Conservation (phyloP, 371 early-diverging fungal genomes). For the Apophysomyces elegans region DNA sequence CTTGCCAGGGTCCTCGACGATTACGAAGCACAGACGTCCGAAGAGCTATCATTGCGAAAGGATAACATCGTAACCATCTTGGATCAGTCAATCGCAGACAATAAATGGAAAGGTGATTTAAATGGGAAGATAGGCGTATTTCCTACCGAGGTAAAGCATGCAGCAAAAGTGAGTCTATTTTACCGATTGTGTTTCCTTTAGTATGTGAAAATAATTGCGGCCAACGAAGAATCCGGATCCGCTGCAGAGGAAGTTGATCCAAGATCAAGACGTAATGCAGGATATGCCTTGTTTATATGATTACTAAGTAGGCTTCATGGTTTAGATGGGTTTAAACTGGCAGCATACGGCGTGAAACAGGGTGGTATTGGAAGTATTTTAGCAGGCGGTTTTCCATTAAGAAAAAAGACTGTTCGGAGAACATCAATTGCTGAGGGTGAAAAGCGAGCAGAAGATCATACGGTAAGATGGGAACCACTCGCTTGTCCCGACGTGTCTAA, state of each 20-base stretch:
- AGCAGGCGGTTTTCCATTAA: conserved; percentile 60
- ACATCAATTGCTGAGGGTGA: conserved; percentile 27
- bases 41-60: conserved; percentile 64
- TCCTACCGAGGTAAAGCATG: conserved; percentile 56
- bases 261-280: conserved; percentile 13
- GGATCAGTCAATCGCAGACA: conserved; percentile 49
- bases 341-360: conserved; percentile 82
- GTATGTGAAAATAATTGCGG: conserved; percentile 51
- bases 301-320: background rate
- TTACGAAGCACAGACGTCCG: conserved; percentile 64
- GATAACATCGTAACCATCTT: conserved; percentile 70
- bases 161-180: background rate
- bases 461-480: background rate
- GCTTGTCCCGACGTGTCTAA: too few relatives aligned
- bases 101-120: conserved; percentile 70
- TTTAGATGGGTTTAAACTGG: conserved; percentile 55
- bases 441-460: conserved; percentile 12
- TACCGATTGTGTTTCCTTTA: conserved; percentile 18
- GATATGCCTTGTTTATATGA: too few relatives aligned
- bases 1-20: conserved; percentile 62
- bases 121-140: conserved; percentile 67
- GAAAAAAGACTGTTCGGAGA: conserved; percentile 36
- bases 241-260: conserved; percentile 3
- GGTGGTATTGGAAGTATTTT: conserved; percentile 84
- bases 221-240: conserved; percentile 15